Base-by-base conservation (phyloP, 768 basidiomycete species). In the Trametes elegans region DNA sequence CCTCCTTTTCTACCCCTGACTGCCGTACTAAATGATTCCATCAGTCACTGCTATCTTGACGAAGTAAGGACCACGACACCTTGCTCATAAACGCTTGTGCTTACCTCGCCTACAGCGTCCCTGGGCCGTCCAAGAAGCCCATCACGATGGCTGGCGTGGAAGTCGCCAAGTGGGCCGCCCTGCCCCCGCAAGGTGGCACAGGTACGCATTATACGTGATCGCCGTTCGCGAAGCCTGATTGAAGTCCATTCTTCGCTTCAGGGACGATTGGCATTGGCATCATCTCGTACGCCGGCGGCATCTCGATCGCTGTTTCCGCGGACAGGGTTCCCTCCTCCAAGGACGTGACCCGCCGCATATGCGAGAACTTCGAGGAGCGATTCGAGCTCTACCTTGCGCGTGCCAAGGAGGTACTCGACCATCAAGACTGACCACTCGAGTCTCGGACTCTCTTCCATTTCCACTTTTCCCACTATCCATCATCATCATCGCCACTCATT, bases 221-320 rank as follows among this genome's bases (percentile, higher is more conserved):
- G 8, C 18, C 44, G 24, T 29, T 41, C 23, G 8, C 40, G 6
- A 10, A 35, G 11, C 9, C 10, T 35, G 1, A 3, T 11, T 7
- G 8, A 6, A 35, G 13, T 35, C 13, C 34, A 4, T 35, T 32
- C 31, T 32, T 23, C 6, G n/a, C 7, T 13, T n/a, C 51, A 62
- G 63, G 64, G 18, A 63, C 64, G 11, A 29, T 65, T 13, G 64
- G 58, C 9, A 61, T 65, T 46, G 64, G 64, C 6, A 56, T 65
- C 59, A 61, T 65, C 43, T 65, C 64, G 4, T 65, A 65, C 45
- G 64, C 64, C 5, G 64, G 64, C 44, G 58, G 62, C 9, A 36
- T 65, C 19, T 61, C 57, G 23, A 60, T 65, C 26, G 59, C 59
- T 7, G 54, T 65, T 48, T 57, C 64, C 1, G 60, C 62, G n/a